Conservation (phyloP, 192 early-diverging fungal species). For the Mortierella claussenii region DNA sequence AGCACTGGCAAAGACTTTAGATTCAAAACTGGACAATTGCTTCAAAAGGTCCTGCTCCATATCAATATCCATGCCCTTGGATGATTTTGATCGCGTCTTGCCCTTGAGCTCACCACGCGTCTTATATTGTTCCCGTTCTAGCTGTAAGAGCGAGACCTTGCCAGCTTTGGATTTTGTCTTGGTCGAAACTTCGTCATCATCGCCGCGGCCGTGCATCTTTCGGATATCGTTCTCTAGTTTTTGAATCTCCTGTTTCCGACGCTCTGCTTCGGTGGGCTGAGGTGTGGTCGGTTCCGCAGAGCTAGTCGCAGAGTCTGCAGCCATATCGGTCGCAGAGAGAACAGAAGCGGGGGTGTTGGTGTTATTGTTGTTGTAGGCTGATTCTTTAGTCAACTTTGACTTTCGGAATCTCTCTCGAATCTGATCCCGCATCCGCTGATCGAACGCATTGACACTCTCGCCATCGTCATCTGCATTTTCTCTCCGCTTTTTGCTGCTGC, state of each 20-base stretch:
- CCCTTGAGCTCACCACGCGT: conserved; percentile 42
- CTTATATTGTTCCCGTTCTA: conserved; percentile 62
- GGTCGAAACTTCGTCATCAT: conserved; percentile 34
- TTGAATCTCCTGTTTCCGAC: conserved; percentile 65
- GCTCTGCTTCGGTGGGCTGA: conserved; percentile 23
- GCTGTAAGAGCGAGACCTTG: conserved; percentile 56
- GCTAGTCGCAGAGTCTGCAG: background rate
- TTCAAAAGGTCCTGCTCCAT: conserved; percentile 52
- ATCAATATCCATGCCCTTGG: conserved; percentile 17
- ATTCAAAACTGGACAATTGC: conserved; percentile 66
- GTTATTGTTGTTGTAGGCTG: background rate
- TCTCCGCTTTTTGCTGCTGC: background rate
- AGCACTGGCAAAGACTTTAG: conserved; percentile 55
- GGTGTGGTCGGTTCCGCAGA: background rate
- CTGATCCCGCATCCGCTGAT: conserved; percentile 58
- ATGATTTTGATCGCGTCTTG: conserved; percentile 25
- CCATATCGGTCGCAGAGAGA: conserved; percentile 8
- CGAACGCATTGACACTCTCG: conserved; percentile 43
- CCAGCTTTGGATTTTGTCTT: conserved; percentile 48
- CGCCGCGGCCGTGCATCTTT: conserved; percentile 58
- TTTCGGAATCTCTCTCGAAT: conserved; percentile 43
- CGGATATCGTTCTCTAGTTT: conserved; percentile 75
- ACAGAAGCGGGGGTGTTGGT: background rate
- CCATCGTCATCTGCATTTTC: conserved; percentile 29
- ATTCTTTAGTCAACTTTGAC: conserved; percentile 32